Evolutionary conservation across 2,329 filamentous ascomycete genomes (phyloP), one percentile per base, ranked within the genome.

Genomic region (Graphiopsis chlorocephala): DNA sequence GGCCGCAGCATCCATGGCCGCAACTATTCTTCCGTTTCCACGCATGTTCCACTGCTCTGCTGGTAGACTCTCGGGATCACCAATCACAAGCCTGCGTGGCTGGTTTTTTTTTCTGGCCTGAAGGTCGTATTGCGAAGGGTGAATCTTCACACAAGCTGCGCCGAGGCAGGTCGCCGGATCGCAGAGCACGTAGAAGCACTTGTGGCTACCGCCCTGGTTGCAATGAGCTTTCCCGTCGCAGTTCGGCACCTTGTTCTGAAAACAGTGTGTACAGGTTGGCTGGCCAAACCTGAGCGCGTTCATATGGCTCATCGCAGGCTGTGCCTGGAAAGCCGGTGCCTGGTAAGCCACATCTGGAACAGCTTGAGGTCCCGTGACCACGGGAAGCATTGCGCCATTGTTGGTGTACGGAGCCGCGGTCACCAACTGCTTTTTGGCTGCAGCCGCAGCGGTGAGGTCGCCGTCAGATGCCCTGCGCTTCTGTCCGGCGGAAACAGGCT

Each of bases 221-320:
- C 60, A 62, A 26, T 53, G 29, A 29, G 47, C 23, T 55, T n/a
- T 25, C 14, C 60, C 60, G 31, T 62, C 29, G 47, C 60, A 62
- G 8, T 31, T 28, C 26, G 17, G 7, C 12, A 26, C 29, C 33
- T 29, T 45, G 15, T 23, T 5, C 38, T 26, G 31, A 20, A 58
- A 38, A 26, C 58, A 61, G 26, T 47, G 25, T 10, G 45, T 50
- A 45, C 58, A 61, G 15, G 20, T n/a, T 25, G 55, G 55, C 1
- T 8, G 20, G 11, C 55, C 55, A 15, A 3, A 33, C 7, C 14
- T 57, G 6, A 52, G 38, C n/a, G 38, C 38, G n/a, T n/a, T 8
- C 6, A 17, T 5, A 6, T 42, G 38, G n/a, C n/a, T 20, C 38
- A 12, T 4, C 8, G n/a, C 10, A 20, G n/a, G 8, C 7, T 45